Evolutionary conservation across 2,329 filamentous ascomycete species (phyloP).

Genomic region (Ambrosiella cleistominuta): DNA sequence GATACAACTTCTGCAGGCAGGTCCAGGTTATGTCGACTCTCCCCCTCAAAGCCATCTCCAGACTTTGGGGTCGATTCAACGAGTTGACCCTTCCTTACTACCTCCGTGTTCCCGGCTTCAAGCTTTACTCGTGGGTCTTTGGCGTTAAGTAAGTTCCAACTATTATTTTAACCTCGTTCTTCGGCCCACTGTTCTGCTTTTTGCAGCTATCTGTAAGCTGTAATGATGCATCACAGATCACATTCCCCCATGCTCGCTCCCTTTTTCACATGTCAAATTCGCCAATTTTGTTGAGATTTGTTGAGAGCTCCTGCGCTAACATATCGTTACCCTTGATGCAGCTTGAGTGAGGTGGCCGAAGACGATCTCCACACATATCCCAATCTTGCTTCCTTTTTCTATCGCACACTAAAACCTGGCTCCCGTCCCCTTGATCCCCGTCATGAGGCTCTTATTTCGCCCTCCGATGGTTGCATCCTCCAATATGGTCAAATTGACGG

Average conservation of each 20-base stretch:
- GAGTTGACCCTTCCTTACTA: constrained; percentile 77
- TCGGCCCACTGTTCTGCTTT: neutral
- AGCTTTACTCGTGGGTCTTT: constrained; percentile 77
- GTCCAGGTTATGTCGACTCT: constrained; percentile 88
- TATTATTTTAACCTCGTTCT: neutral
- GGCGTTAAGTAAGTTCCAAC: constrained; percentile 48
- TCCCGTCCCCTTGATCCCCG: constrained; percentile 70
- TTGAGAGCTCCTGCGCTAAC: constrained; percentile 4
- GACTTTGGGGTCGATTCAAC: constrained; percentile 82
- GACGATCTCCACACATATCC: constrained; percentile 77
- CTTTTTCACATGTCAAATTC: constrained; percentile 6
- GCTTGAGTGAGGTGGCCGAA: constrained; percentile 71
- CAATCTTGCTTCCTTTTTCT: constrained; percentile 94
- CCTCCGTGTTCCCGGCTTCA: constrained; percentile 75
- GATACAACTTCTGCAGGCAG: constrained; percentile 35
- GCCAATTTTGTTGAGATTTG: constrained; percentile 7
- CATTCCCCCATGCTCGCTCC: neutral
- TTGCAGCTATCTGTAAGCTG: too few relatives aligned
- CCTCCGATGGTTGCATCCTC: constrained; percentile 76
- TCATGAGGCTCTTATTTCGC: constrained; percentile 63
- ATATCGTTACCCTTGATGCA: constrained; percentile 20
- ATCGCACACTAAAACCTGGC: constrained; percentile 81
- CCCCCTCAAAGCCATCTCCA: constrained; percentile 75
- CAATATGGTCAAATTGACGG: constrained; percentile 86
- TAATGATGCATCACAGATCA: too few relatives aligned